Conservation (phyloP, 2,329 filamentous ascomycete genomes). For the Penicillium sp. region DNA sequence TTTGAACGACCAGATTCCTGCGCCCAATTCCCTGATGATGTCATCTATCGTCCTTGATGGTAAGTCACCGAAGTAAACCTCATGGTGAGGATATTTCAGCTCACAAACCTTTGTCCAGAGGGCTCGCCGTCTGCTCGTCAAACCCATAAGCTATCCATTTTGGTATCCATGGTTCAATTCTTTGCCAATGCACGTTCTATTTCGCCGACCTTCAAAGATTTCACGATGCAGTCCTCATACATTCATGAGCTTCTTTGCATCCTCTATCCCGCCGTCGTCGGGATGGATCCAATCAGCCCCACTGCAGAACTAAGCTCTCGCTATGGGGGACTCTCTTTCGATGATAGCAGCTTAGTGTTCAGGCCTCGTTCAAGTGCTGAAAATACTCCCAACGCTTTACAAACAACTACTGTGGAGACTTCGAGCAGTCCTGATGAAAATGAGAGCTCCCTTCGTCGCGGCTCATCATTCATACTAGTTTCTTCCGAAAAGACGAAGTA, state of each 20-base stretch:
- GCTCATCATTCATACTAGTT: slow-evolving; percentile 86
- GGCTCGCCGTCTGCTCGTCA: slow-evolving; percentile 3
- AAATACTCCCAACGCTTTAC: slow-evolving; percentile 56
- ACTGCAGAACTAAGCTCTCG: slow-evolving; percentile 82
- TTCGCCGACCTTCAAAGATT: slow-evolving; percentile 74
- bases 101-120: slow-evolving; percentile 6
- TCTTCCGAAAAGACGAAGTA: slow-evolving; percentile 61
- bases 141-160: slow-evolving; percentile 44
- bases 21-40: too few species aligned
- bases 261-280: slow-evolving; percentile 82
- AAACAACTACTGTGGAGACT: slow-evolving; percentile 59
- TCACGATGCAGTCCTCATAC: slow-evolving; percentile 73
- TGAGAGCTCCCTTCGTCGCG: slow-evolving; percentile 64
- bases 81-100: not conserved
- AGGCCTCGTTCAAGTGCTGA: slow-evolving; percentile 61
- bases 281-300: slow-evolving; percentile 73
- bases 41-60: too few species aligned
- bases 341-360: slow-evolving; percentile 78
- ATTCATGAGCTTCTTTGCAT: slow-evolving; percentile 70
- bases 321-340: slow-evolving; percentile 74
- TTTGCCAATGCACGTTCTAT: slow-evolving; percentile 70
- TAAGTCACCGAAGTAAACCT: too few species aligned
- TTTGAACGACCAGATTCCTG: too few species aligned
- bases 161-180: slow-evolving; percentile 74
- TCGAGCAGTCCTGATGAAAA: slow-evolving; percentile 42